Conservation (phyloP, 2,329 filamentous ascomycete species). For the Fusarium aywerte region DNA sequence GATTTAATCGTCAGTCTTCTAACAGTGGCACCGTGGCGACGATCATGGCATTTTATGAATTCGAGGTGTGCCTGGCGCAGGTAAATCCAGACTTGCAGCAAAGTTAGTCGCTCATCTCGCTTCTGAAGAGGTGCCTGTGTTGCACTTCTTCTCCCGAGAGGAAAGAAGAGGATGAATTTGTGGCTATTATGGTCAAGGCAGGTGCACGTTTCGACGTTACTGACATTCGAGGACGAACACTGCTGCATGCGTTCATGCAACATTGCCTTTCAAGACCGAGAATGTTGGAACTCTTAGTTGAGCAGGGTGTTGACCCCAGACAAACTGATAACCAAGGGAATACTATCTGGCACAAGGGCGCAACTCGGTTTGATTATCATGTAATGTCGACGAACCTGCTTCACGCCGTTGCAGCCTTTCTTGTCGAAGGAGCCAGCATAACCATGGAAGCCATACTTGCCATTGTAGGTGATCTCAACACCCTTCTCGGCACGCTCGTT, state of each 20-base stretch:
- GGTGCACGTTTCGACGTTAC: background rate
- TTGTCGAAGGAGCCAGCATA: conserved; percentile 58
- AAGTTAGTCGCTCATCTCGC: conserved; percentile 33
- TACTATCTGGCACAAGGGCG: background rate
- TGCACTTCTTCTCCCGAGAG: conserved; percentile 57
- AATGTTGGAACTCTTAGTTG: background rate
- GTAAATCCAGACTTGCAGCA: conserved; percentile 53
- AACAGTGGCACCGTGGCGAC: conserved; percentile 9
- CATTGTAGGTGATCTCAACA: conserved; percentile 48
- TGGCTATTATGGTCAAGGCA: background rate
- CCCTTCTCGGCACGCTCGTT: conserved; percentile 57
- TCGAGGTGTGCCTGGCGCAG: conserved; percentile 52
- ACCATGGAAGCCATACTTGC: conserved; percentile 51
- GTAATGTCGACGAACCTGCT: no score
- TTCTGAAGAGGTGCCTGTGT: conserved; percentile 39
- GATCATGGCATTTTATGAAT: conserved; percentile 33
- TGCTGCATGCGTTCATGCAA: background rate
- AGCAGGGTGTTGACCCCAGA: background rate
- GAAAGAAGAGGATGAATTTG: background rate
- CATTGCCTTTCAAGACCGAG: background rate
- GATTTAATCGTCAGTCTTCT: background rate
- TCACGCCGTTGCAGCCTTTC: background rate
- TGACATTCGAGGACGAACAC: background rate
- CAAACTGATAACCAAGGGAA: background rate
- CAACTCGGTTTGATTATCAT: background rate